phyloP scores from a whole-genome alignment of 2,329 filamentous ascomycete species.

The Xylariales sp. region DNA sequence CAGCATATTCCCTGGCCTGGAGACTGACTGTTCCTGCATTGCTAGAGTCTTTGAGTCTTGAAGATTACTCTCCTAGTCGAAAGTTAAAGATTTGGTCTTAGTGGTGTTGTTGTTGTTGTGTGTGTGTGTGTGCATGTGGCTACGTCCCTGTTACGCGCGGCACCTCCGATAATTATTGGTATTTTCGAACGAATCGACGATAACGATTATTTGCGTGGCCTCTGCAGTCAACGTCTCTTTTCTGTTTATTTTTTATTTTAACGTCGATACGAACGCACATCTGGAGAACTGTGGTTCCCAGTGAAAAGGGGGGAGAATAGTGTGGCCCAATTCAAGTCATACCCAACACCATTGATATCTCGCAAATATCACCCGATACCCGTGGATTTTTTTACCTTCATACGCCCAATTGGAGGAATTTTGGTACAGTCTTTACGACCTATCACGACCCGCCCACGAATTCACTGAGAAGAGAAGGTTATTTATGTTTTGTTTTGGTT shows the following conservation, averaged over 20 bases:
- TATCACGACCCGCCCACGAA: constrained; percentile 40
- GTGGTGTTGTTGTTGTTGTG: constrained; percentile 21
- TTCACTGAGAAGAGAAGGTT: constrained; percentile 26
- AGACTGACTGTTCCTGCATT: constrained; percentile 39
- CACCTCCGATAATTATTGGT: constrained; percentile 34
- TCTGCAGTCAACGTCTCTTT: constrained; percentile 13
- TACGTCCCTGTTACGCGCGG: constrained; percentile 25
- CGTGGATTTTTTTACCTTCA: constrained; percentile 28
- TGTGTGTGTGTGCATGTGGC: constrained; percentile 29
- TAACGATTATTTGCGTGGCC: constrained; percentile 32
- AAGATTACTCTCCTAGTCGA: constrained; percentile 31
- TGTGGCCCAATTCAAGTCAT: constrained; percentile 8
- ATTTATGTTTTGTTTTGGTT: neutral
- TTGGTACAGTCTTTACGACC: constrained; percentile 41
- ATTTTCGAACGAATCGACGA: constrained; percentile 44
- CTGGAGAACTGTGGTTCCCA: constrained; percentile 16
- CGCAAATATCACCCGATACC: constrained; percentile 22
- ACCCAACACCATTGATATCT: constrained; percentile 22
- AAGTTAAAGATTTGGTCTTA: constrained; percentile 6
- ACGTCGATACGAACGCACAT: constrained; percentile 34
- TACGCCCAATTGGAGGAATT: constrained; percentile 39
- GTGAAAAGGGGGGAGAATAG: constrained; percentile 13
- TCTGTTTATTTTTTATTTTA: neutral
- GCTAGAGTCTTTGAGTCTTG: constrained; percentile 40
- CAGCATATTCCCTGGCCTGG: too few species aligned